A percentile compares a stretch with the other conserved stretches of the same genome.
These are phyloP conservation scores for Cubamyces sp. DNA, from an alignment of 768 basidiomycete species.

Conservation along the genomic window DNA sequence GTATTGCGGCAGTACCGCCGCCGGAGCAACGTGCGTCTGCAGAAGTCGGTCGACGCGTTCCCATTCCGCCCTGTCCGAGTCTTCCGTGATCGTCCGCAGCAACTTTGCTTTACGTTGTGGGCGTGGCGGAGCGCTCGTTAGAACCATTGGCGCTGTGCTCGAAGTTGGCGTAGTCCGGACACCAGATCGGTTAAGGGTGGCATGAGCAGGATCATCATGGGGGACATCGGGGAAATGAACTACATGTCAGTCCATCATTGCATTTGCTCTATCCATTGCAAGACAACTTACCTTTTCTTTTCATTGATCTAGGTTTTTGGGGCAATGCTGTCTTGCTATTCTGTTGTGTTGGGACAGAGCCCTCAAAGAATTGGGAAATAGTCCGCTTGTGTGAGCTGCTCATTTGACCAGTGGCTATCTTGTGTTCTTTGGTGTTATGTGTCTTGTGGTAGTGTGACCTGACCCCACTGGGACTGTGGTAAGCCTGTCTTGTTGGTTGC, in stretches of 20 bases:
- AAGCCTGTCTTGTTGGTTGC: neutral
- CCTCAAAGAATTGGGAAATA: neutral
- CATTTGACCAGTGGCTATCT: too few relatives aligned
- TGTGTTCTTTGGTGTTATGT: too few relatives aligned
- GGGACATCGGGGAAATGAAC: too few relatives aligned
- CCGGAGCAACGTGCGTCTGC: slow-evolving; percentile 22
- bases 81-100: slow-evolving; percentile 4
- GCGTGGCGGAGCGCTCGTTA: neutral
- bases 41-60: slow-evolving; percentile 17
- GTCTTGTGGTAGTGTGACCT: too few relatives aligned
- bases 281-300: too few relatives aligned
- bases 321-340: neutral
- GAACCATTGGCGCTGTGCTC: neutral
- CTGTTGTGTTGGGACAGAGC: too few relatives aligned
- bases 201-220: neutral
- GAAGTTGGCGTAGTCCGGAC: neutral
- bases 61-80: slow-evolving; percentile 16
- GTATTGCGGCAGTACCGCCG: slow-evolving; percentile 7
- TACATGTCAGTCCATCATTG: too few relatives aligned
- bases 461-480: too few relatives aligned
- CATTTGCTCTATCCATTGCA: too few relatives aligned
- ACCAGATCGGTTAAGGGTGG: neutral
- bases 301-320: neutral
- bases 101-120: neutral
- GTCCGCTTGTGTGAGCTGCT: too few relatives aligned